These are phyloP conservation scores for Colletotrichum sp. DNA, from an alignment of 2,329 filamentous ascomycete species.

Conservation along the genomic window DNA sequence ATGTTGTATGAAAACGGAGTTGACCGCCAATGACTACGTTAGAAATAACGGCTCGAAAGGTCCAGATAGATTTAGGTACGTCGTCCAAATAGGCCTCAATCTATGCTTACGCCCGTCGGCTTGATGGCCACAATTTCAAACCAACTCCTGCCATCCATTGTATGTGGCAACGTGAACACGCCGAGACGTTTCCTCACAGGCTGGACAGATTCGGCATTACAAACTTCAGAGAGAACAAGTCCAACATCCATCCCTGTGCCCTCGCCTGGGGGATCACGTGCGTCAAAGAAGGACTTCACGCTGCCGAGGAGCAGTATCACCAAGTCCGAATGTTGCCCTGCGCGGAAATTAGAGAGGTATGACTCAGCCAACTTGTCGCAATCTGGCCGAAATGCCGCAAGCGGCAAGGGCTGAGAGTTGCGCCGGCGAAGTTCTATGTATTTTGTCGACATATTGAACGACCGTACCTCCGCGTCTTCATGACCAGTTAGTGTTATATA, in stretches of 20 bases:
- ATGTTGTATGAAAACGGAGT: not conserved
- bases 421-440: rapidly evolving
- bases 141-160: not conserved
- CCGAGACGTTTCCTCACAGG: not conserved
- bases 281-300: not conserved
- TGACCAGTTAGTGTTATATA: not conserved
- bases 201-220: not conserved
- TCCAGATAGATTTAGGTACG: not conserved
- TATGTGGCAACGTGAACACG: not conserved
- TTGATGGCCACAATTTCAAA: not conserved
- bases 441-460: not conserved
- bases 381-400: not conserved
- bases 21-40: not conserved
- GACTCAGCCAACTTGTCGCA: not conserved
- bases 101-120: not conserved
- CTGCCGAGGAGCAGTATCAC: not conserved
- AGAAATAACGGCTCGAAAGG: not conserved
- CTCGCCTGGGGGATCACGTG: not conserved
- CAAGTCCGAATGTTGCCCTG: not conserved
- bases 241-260: not conserved
- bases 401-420: rapidly evolving
- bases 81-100: not conserved
- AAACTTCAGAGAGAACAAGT: not conserved
- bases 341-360: rapidly evolving
- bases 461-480: rapidly evolving